Conservation (phyloP, 2,329 filamentous ascomycete genomes). For the Grosmannia clavigera region DNA sequence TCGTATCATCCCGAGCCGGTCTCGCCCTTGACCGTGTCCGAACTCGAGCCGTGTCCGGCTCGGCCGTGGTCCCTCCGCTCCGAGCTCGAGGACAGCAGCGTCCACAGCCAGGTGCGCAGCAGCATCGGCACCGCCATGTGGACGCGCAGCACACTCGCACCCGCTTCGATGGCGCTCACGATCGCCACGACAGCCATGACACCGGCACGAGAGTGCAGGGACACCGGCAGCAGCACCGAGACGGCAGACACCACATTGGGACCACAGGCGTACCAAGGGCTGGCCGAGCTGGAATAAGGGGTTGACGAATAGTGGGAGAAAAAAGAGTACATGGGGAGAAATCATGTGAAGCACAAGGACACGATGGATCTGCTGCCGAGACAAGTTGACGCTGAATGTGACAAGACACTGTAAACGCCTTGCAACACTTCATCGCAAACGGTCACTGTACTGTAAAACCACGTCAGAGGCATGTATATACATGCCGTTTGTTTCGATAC, state of each 20-base stretch:
- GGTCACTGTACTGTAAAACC: too few relatives aligned
- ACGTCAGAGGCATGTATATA: too few relatives aligned
- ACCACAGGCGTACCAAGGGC: background rate
- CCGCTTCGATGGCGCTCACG: background rate
- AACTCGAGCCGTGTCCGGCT: constrained; percentile 9
- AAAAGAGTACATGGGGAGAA: too few relatives aligned
- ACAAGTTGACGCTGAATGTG: too few relatives aligned
- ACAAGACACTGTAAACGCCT: too few relatives aligned
- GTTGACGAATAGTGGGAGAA: too few relatives aligned
- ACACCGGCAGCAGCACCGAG: background rate
- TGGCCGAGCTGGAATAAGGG: background rate
- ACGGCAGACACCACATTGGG: background rate
- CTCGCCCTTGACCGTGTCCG: constrained; percentile 1
- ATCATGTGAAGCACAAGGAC: too few relatives aligned
- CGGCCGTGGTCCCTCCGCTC: constrained; percentile 14
- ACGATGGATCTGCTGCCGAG: too few relatives aligned
- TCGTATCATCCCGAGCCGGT: background rate
- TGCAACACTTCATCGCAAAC: too few relatives aligned
- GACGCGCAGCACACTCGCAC: background rate
- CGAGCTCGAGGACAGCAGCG: constrained; percentile 9
- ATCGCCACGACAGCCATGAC: background rate
- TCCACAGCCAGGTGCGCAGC: background rate
- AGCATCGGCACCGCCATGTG: background rate
- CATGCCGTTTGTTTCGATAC: too few relatives aligned
- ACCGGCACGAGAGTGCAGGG: background rate